Evolutionary conservation across 495 filamentous ascomycete genomes (phyloP).

Genomic region (Podospora conica): DNA sequence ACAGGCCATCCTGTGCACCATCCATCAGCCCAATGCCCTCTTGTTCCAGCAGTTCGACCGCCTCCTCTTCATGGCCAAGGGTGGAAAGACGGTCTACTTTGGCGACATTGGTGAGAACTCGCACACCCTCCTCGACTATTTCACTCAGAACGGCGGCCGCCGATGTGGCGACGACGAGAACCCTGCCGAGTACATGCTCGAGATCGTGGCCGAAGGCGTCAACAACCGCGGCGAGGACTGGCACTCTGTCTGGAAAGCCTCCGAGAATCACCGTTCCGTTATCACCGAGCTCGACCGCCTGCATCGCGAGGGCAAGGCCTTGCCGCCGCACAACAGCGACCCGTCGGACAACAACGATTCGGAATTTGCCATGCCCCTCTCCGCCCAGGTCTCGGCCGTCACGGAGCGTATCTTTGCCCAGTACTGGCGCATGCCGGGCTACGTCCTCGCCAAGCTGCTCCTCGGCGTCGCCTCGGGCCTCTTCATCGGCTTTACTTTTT

Average conservation of each 20-base stretch:
- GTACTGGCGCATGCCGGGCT: conserved; percentile 71
- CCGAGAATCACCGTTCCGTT: conserved; percentile 53
- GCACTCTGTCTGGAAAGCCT: conserved; percentile 68
- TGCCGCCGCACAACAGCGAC: background rate
- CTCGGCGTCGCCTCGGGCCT: conserved; percentile 39
- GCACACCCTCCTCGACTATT: conserved; percentile 33
- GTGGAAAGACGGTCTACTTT: conserved; percentile 64
- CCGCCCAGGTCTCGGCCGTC: conserved; percentile 39
- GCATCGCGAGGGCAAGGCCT: background rate
- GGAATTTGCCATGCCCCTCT: conserved; percentile 30
- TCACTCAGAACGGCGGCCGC: conserved; percentile 61
- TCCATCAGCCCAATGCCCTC: conserved; percentile 69
- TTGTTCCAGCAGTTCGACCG: conserved; percentile 72
- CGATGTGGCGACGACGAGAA: conserved; percentile 63
- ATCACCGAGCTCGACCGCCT: conserved; percentile 39
- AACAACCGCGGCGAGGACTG: conserved; percentile 60
- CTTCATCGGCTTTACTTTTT: conserved; percentile 77
- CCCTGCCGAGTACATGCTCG: conserved; percentile 83
- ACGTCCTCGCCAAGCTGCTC: conserved; percentile 57
- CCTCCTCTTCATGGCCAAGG: conserved; percentile 58
- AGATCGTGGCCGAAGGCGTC: conserved; percentile 63
- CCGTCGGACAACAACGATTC: background rate
- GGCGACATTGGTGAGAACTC: conserved; percentile 49
- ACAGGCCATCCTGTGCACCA: conserved; percentile 67
- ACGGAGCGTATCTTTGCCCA: conserved; percentile 60